Conservation (phyloP, 2,329 filamentous ascomycete genomes). For the Talaromyces sp. region DNA sequence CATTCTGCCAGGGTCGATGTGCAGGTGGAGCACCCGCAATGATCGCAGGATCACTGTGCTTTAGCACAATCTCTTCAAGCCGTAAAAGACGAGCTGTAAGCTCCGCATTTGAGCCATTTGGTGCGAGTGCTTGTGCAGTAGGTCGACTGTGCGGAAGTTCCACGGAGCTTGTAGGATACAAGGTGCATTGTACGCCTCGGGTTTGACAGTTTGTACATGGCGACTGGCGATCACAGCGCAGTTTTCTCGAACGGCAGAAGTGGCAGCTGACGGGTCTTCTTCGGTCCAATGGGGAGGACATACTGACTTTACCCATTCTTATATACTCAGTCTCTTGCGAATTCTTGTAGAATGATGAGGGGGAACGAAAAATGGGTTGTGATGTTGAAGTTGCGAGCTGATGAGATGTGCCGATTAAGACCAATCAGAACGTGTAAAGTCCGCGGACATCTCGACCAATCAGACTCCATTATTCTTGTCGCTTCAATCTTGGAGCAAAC, state of each 20-base stretch:
- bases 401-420: background rate
- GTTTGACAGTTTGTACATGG: slow-evolving; percentile 49
- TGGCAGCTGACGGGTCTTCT: slow-evolving; percentile 34
- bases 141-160: background rate
- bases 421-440: slow-evolving; percentile 10
- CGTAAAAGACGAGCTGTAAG: slow-evolving; percentile 9
- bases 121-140: background rate
- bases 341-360: background rate
- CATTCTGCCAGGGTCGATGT: slow-evolving; percentile 8
- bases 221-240: slow-evolving; percentile 51
- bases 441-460: background rate
- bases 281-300: slow-evolving; percentile 7
- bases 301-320: background rate
- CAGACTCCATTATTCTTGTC: background rate
- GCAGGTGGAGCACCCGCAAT: background rate
- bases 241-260: slow-evolving; percentile 40
- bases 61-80: slow-evolving; percentile 12
- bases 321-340: no score
- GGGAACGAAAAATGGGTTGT: background rate
- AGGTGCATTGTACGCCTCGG: slow-evolving; percentile 27
- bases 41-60: background rate
- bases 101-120: background rate
- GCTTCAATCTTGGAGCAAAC: background rate
- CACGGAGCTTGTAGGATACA: slow-evolving; percentile 16
- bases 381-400: background rate